Base-by-base conservation (phyloP, 169 alveolate genomes). In the Cyclospora cayetanensis region DNA sequence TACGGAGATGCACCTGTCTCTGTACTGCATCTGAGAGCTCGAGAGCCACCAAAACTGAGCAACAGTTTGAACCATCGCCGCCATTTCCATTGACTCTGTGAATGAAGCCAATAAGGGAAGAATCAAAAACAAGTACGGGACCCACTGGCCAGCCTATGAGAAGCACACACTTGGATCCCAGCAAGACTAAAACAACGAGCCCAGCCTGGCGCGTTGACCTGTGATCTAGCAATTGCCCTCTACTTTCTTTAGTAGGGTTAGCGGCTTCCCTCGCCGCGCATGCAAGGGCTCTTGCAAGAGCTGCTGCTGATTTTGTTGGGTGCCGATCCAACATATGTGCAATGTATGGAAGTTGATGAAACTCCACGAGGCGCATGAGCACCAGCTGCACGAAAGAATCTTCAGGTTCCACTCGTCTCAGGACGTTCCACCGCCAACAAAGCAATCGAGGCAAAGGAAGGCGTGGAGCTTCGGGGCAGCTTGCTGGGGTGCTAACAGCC, bases 41-140 rank as follows among this genome's bases (percentile, higher is more conserved):
- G 22, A 50, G 65, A 2, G 29, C 35, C 83, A 70, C n/a, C 42
- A 35, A 22, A 35, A 39, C 34, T 77, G 90, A 12, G 27, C 77
- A 29, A 12, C 50, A 5, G 39, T 72, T 29, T 66, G 12, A 25
- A 79, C 70, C 22, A 5, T 53, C 15, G 93, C 77, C 25, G 41
- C 15, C 68, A 27, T 41, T 31, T 3, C 41, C 43, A 29, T 52
- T 9, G 31, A 88, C 5, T 68, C 66, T n/a, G 87, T 85, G 42
- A 70, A 89, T 29, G 93, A 89, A 74, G 93, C 70, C 43, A 88
- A 88, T n/a, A 89, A 65, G 42, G 55, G 72, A 4, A 89, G 70
- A 39, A 89, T 63, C 27, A 63, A 85, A 12, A 74, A 79, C 18
- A 63, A 41, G 29, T 29, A n/a, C 89, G 31, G 39, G 35, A n/a